Percentiles rank a stretch among this genome's conserved stretches.
Evolutionary conservation across 257 asterid species (phyloP).

Genomic region (Nicotiana benthamiana): DNA sequence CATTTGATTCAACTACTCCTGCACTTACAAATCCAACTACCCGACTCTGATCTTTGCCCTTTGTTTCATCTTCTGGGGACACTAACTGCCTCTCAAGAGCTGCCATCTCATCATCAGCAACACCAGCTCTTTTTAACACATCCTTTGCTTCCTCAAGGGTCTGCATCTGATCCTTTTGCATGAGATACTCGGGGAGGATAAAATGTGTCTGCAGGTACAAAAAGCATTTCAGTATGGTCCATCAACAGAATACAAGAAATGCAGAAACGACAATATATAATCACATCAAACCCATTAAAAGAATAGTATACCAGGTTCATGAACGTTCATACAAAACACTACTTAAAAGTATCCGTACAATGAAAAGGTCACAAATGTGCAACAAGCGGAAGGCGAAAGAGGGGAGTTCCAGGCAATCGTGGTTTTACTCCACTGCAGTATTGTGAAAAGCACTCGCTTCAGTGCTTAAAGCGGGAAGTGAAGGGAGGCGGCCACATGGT

Average conservation of each 20-base stretch:
- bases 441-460: too few species aligned
- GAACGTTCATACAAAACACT: neutral
- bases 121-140: conserved; percentile 68
- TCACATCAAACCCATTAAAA: neutral
- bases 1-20: conserved; percentile 50
- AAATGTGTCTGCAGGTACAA: conserved; percentile 55
- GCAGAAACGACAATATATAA: neutral
- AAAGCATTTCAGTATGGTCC: conserved; percentile 8
- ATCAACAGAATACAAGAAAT: neutral
- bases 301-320: neutral
- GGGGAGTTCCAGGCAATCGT: too few species aligned
- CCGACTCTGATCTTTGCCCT: conserved; percentile 36
- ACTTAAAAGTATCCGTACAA: neutral
- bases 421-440: too few species aligned
- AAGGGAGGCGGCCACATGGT: too few species aligned
- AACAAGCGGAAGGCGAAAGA: neutral
- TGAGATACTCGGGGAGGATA: conserved; percentile 74
- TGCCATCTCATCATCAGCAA: conserved; percentile 87
- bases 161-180: conserved; percentile 86
- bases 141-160: conserved; percentile 93
- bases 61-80: conserved; percentile 35
- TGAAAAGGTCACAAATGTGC: neutral
- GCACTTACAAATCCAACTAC: conserved; percentile 84
- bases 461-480: too few species aligned
- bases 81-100: conserved; percentile 70